A percentile compares a stretch with the other conserved stretches of the same genome.
Evolutionary conservation across 2,329 filamentous ascomycete genomes (phyloP).

Genomic region (Botrytis medusae): DNA sequence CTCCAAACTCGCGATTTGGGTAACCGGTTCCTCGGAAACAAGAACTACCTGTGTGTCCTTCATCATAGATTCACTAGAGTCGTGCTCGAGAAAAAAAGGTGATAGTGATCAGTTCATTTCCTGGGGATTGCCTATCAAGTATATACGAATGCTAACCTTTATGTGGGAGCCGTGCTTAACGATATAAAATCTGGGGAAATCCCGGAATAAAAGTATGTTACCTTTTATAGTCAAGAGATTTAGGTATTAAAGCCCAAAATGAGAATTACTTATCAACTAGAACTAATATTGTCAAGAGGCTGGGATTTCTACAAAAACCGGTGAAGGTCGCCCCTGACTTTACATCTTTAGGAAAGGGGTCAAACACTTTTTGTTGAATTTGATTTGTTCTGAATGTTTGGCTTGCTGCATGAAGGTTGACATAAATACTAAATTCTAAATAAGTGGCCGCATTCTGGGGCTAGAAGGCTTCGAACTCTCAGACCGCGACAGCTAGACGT

Average conservation of each 20-base stretch:
- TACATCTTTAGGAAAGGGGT: background rate
- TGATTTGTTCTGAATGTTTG: conserved; percentile 1
- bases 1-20: background rate
- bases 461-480: background rate
- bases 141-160: background rate
- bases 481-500: background rate
- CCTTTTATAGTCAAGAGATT: background rate
- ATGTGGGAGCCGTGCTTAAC: background rate
- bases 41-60: background rate
- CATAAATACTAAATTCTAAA: background rate
- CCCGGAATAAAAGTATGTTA: background rate
- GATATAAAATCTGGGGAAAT: conserved; percentile 13
- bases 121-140: background rate
- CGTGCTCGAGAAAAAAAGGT: background rate
- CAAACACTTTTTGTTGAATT: background rate
- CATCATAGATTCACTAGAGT: background rate
- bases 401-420: background rate
- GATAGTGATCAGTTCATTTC: background rate
- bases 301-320: conserved; percentile 4
- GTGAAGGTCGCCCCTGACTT: conserved; percentile 4
- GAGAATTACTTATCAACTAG: background rate
- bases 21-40: background rate
- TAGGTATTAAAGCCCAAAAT: background rate
- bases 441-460: background rate
- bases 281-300: conserved; percentile 2